A percentile compares a stretch with the other conserved stretches of the same genome.
Conservation (phyloP, 257 asterid genomes). For the Petunia secreta region DNA sequence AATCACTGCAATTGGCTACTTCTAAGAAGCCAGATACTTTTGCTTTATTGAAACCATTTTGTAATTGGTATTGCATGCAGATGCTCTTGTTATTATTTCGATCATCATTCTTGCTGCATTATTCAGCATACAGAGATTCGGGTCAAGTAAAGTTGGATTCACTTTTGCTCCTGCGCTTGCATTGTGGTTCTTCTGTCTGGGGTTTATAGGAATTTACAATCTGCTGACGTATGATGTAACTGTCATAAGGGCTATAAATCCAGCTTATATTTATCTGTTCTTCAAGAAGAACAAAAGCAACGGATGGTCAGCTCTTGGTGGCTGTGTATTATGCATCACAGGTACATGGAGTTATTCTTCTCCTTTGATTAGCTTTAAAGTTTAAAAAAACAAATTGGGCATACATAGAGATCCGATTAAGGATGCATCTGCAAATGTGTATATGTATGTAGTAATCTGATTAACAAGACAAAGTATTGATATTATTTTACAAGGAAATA, state of each 20-base stretch:
- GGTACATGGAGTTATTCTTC: slow-evolving; percentile 47
- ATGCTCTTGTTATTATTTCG: slow-evolving; percentile 85
- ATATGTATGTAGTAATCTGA: neutral
- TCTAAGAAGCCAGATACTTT: neutral
- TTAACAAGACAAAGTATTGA: neutral
- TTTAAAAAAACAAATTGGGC: neutral
- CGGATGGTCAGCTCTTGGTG: slow-evolving; percentile 98
- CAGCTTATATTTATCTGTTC: slow-evolving; percentile 76
- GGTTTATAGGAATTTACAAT: slow-evolving; percentile 84
- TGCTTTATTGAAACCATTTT: neutral
- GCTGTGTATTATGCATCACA: slow-evolving; percentile 96
- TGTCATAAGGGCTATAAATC: slow-evolving; percentile 84
- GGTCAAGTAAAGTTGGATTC: slow-evolving; percentile 89
- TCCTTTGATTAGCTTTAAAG: neutral
- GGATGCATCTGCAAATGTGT: neutral
- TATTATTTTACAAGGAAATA: neutral
- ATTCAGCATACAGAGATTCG: slow-evolving; percentile 88
- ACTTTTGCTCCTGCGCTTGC: slow-evolving; percentile 92
- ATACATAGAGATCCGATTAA: neutral
- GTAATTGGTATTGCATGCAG: slow-evolving; percentile 46
- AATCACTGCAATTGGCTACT: neutral
- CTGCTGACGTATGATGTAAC: slow-evolving; percentile 61
- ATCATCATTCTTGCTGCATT: slow-evolving; percentile 73
- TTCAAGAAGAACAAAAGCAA: slow-evolving; percentile 65
- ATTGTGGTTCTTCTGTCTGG: slow-evolving; percentile 88